Base-by-base conservation (phyloP, 2,329 filamentous ascomycete genomes). In the Drechmeria coniospora region DNA sequence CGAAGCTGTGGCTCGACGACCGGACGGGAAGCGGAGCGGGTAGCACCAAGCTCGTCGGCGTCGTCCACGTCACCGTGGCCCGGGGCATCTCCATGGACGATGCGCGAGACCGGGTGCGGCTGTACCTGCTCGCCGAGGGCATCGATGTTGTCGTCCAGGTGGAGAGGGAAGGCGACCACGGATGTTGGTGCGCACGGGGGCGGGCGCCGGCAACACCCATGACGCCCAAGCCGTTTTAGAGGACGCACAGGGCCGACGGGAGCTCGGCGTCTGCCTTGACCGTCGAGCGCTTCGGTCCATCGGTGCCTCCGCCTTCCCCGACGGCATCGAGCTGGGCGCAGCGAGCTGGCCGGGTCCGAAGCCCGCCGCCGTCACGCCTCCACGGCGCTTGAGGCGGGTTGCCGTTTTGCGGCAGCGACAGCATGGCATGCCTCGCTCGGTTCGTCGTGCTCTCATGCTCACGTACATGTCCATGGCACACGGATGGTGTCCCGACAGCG, bases 1-100 rank as follows among this genome's bases (percentile, higher is more conserved):
- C 87, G 6, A 79, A 84, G 42, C 94, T 95, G 46, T 98, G 90
- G 90, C 59, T 90, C 10, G 82, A 92, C 41, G 84, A 92, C 35
- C 57, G 68, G 8, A 54, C 51, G 12, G 52, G 53, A 4, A 53
- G 46, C 7, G 55, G 56, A 14, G 45, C 50, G 3, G 56, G 51
- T 2, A n/a, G n/a, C n/a, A 59, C 63, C 32, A 69, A 61, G 36
- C 64, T 94, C 2, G 57, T 86, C 9, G 87, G 87, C 2, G 77
- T 90, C 1, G 86, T 94, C 34, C 87, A 94, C 46, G 68, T 94
- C 21, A 73, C 83, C 33, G 82, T 82, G 1, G 71, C 74, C 1
- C 68, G 71, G 15, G 70, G 66, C 3, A 73, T 77, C 3, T 74
- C 86, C 40, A 48, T 86, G 30, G 82, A 92, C 41, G 86, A 94